A percentile compares a stretch with the other conserved stretches of the same genome.
These are phyloP conservation scores for Barbatosphaeria neglecta DNA, from an alignment of 495 filamentous ascomycete species.

Conservation along the genomic window DNA sequence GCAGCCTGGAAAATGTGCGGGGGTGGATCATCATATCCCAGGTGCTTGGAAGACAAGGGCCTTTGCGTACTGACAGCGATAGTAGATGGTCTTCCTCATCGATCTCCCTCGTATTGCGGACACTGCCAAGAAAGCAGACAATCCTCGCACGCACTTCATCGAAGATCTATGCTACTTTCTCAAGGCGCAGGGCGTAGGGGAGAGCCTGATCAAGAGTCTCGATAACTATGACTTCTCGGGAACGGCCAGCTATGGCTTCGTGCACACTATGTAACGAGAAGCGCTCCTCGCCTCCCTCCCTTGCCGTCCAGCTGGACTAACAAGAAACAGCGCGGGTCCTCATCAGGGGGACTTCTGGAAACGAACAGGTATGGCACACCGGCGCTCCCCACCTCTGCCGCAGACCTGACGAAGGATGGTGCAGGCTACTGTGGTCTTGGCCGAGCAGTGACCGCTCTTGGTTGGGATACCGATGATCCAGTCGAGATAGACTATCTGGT, in stretches of 20 bases:
- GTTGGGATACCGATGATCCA: slow-evolving; percentile 31
- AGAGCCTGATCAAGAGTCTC: slow-evolving; percentile 46
- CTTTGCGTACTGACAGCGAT: slow-evolving; percentile 1
- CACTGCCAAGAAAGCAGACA: slow-evolving; percentile 10
- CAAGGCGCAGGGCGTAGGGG: slow-evolving; percentile 51
- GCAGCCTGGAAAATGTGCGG: slow-evolving; percentile 65
- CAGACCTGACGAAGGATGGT: not conserved
- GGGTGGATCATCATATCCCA: not conserved
- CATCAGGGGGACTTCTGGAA: slow-evolving; percentile 42
- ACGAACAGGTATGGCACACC: slow-evolving; percentile 42
- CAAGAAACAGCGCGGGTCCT: slow-evolving; percentile 30
- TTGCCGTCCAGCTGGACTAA: slow-evolving; percentile 1
- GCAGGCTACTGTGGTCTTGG: slow-evolving; percentile 53
- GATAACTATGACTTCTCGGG: slow-evolving; percentile 63
- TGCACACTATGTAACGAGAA: slow-evolving; percentile 55
- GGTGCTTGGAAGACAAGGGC: not conserved
- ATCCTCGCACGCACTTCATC: slow-evolving; percentile 48
- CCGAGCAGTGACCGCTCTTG: slow-evolving; percentile 44
- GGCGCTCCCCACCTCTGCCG: not conserved
- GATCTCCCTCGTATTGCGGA: slow-evolving; percentile 56
- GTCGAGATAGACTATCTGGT: slow-evolving; percentile 53
- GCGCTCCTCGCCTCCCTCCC: not conserved
- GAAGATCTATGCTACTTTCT: slow-evolving; percentile 63
- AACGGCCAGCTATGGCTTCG: slow-evolving; percentile 59
- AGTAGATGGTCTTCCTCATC: slow-evolving; percentile 64